Evolutionary conservation across 2,329 filamentous ascomycete genomes (phyloP).

Genomic region (Sporothrix brunneoviolacea): DNA sequence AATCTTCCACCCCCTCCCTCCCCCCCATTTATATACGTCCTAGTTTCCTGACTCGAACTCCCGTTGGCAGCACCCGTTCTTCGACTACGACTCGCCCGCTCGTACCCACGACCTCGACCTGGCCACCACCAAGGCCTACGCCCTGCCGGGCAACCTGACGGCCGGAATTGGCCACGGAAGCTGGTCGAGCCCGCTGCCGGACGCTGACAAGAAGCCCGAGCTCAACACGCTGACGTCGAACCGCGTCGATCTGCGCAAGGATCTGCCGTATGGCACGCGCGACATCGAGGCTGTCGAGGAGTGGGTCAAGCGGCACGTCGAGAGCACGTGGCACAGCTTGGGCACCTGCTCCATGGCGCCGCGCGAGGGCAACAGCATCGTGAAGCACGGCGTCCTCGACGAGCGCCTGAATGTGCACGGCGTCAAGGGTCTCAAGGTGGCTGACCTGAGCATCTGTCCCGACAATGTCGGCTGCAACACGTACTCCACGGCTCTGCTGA

Average conservation of each 20-base stretch:
- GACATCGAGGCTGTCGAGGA: constrained; percentile 64
- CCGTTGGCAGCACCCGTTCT: constrained; percentile 54
- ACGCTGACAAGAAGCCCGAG: constrained; percentile 44
- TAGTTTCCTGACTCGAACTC: neutral
- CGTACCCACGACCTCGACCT: constrained; percentile 68
- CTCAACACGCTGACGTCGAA: constrained; percentile 55
- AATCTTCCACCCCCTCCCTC: neutral
- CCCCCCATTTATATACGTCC: neutral
- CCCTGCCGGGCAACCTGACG: constrained; percentile 63
- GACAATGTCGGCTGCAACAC: constrained; percentile 70
- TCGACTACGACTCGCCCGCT: constrained; percentile 62
- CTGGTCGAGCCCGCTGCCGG: constrained; percentile 56
- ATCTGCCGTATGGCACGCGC: constrained; percentile 57
- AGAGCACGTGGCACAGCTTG: constrained; percentile 66
- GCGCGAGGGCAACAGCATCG: constrained; percentile 67
- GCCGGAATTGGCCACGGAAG: constrained; percentile 67
- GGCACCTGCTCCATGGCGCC: constrained; percentile 74
- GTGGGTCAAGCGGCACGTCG: constrained; percentile 64
- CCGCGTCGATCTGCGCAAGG: constrained; percentile 50
- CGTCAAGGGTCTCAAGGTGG: constrained; percentile 70
- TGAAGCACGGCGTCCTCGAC: constrained; percentile 72
- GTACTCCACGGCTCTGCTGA: constrained; percentile 64
- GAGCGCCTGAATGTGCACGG: constrained; percentile 73
- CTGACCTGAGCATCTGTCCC: constrained; percentile 68
- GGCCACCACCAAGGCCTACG: constrained; percentile 67